These are phyloP conservation scores for Beauveria caledonica DNA, from an alignment of 2,329 filamentous ascomycete genomes.

Conservation along the genomic window DNA sequence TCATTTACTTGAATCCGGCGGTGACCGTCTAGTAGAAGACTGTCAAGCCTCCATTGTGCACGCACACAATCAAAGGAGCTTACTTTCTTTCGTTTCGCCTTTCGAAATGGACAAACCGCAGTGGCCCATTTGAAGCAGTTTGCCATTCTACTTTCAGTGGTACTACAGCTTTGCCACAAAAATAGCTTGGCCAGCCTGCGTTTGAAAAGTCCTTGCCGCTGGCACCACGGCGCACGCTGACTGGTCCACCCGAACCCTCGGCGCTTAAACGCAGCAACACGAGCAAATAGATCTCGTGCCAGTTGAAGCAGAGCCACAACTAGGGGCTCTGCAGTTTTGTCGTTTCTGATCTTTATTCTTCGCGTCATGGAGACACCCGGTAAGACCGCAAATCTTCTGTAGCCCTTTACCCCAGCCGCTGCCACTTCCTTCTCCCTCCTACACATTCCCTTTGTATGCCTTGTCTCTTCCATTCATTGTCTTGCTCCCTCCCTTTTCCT, in stretches of 20 bases:
- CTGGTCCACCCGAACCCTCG: neutral
- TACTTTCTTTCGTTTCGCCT: neutral
- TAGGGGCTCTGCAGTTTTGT: neutral
- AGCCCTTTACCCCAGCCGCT: constrained; percentile 17
- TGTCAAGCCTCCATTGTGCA: neutral
- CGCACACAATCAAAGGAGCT: constrained; percentile 3
- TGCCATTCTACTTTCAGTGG: neutral
- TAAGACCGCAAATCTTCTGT: neutral
- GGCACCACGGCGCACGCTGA: neutral
- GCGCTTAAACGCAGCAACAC: constrained; percentile 11
- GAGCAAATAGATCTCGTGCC: constrained; percentile 5
- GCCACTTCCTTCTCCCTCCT: constrained; percentile 2
- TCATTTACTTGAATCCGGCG: constrained; percentile 5
- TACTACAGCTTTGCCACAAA: neutral
- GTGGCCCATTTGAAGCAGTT: neutral
- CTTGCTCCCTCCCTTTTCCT: neutral
- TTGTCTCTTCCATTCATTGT: neutral
- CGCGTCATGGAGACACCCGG: neutral
- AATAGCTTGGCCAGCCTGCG: neutral
- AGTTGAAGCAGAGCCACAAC: constrained; percentile 1
- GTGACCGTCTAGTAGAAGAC: neutral
- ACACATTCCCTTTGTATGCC: neutral
- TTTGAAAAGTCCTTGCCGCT: constrained; percentile 7
- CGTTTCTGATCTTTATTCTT: neutral
- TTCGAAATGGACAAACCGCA: neutral